phyloP scores from a whole-genome alignment of 2,329 filamentous ascomycete species.

The Zasmidium citrigriseum region DNA sequence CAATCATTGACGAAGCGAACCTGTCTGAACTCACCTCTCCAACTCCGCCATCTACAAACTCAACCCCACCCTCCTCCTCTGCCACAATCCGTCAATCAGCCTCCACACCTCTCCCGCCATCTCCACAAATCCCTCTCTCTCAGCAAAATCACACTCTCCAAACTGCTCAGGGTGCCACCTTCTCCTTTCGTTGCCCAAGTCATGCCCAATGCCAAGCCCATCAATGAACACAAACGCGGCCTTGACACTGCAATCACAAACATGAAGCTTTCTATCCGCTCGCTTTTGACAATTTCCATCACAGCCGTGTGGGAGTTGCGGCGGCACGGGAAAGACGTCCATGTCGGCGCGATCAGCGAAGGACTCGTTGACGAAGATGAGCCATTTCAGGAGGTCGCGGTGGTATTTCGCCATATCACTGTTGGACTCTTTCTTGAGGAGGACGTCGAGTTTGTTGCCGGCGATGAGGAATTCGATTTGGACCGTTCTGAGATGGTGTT shows the following conservation, averaged over 20 bases:
- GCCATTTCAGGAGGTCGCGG: not conserved
- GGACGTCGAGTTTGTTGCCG: not conserved
- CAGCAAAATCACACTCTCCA: not conserved
- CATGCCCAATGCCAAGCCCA: not conserved
- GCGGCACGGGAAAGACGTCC: not conserved
- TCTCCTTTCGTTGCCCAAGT: not conserved
- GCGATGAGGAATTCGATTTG: not conserved
- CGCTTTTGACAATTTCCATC: not conserved
- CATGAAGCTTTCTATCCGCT: not conserved
- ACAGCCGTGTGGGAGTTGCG: not conserved
- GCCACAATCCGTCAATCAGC: not conserved
- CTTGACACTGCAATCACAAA: not conserved
- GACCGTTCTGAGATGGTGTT: not conserved
- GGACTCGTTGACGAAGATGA: not conserved
- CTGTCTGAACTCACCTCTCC: too few species aligned
- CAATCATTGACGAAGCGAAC: too few species aligned
- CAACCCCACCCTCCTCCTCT: not conserved
- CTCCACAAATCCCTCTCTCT: not conserved
- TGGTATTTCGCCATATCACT: not conserved
- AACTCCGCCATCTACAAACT: too few species aligned
- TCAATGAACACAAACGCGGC: not conserved
- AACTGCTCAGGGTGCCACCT: not conserved
- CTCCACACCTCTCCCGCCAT: not conserved
- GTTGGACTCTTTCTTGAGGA: not conserved
- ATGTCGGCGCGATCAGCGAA: not conserved